Percentiles rank a stretch among this genome's conserved stretches.
Evolutionary conservation across 257 asterid species (phyloP).

Genomic region (Nicotiana benthamiana): DNA sequence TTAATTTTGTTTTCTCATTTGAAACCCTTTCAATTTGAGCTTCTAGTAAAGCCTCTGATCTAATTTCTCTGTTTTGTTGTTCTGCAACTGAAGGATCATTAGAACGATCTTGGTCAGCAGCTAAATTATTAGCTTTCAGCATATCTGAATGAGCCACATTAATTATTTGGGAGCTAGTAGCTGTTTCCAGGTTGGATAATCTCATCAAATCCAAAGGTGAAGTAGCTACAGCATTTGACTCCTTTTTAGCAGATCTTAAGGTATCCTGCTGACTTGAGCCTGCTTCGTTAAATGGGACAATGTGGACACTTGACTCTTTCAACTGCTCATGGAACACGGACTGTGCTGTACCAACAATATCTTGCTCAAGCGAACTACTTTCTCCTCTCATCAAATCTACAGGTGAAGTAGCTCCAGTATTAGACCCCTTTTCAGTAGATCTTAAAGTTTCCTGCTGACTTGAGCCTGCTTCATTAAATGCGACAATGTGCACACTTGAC

Average conservation of each 20-base stretch:
- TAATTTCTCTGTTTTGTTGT: conserved; percentile 24
- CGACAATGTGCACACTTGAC: conserved; percentile 9
- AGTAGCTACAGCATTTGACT: neutral
- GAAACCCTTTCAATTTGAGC: conserved; percentile 25
- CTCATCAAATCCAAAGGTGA: conserved; percentile 19
- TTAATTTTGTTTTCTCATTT: conserved; percentile 20
- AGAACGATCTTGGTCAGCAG: conserved; percentile 11
- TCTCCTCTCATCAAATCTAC: conserved; percentile 9
- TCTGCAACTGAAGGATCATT: conserved; percentile 25
- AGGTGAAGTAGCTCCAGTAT: neutral
- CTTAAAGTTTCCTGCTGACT: neutral
- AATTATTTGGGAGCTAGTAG: conserved; percentile 33
- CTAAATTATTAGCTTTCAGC: conserved; percentile 9
- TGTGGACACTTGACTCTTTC: conserved; percentile 13
- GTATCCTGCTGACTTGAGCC: neutral
- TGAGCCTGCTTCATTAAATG: neutral
- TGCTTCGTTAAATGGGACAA: conserved; percentile 3
- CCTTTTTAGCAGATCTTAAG: neutral
- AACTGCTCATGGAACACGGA: conserved; percentile 5
- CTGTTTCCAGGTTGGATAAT: conserved; percentile 29
- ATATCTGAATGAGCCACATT: conserved; percentile 21
- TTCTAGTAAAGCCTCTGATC: conserved; percentile 27
- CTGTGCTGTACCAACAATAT: conserved; percentile 1
- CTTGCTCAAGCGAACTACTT: conserved; percentile 11
- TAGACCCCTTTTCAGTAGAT: neutral